Percentiles rank a stretch among this genome's conserved stretches.
phyloP scores from a whole-genome alignment of 108 stramenopile genomes.

The Poteriospumella lacustris region DNA sequence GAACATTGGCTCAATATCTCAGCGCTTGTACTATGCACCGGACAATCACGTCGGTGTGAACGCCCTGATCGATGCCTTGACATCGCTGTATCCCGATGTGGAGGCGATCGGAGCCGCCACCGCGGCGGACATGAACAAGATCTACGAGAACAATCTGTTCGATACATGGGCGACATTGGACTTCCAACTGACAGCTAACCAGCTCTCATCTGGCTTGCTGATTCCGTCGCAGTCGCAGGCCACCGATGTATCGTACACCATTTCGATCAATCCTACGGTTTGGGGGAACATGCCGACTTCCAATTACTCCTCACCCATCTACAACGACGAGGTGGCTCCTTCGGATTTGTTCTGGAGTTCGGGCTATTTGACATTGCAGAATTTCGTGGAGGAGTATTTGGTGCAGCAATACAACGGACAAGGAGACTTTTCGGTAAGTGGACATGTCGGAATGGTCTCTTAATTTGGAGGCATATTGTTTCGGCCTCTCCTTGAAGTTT shows the following conservation, averaged over 20 bases:
- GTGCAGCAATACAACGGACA: neutral
- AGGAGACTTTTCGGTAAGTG: conserved; percentile 6
- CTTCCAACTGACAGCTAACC: neutral
- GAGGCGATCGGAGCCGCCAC: neutral
- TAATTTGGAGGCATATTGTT: no score
- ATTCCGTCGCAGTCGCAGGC: conserved; percentile 4
- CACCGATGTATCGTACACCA: neutral
- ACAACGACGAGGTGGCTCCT: neutral
- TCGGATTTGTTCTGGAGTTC: conserved; percentile 15
- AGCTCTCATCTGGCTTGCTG: neutral
- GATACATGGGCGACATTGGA: conserved; percentile 17
- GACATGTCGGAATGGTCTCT: no score
- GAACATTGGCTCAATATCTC: neutral
- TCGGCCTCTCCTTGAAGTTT: no score
- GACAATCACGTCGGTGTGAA: conserved; percentile 18
- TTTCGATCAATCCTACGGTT: conserved; percentile 1
- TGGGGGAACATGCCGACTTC: neutral
- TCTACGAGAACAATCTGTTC: neutral
- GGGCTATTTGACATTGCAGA: conserved; percentile 30
- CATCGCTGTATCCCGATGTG: conserved; percentile 3
- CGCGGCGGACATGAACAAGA: neutral
- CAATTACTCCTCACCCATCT: neutral
- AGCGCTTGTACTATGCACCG: conserved; percentile 10
- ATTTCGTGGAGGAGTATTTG: conserved; percentile 15
- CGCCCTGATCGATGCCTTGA: neutral